Evolutionary conservation across 1,284 basidiomycete genomes (phyloP).

Genomic region (Coniferiporia weirii): DNA sequence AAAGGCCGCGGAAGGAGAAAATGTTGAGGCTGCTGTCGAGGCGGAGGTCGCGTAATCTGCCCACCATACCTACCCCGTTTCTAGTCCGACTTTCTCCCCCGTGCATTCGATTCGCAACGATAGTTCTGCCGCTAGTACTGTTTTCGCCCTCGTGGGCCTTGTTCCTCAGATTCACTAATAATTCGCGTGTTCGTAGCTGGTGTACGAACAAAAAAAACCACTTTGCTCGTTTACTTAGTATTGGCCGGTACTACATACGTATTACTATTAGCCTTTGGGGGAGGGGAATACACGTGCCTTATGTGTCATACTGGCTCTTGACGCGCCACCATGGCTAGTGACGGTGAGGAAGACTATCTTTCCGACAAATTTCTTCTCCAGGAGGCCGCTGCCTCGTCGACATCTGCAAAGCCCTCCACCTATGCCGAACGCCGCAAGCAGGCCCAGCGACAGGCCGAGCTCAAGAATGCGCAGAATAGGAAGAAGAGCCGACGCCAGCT

Average conservation of each 20-base stretch:
- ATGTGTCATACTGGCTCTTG: too few relatives aligned
- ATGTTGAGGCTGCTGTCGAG: not conserved
- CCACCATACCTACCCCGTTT: not conserved
- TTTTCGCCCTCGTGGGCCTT: slow-evolving; percentile 7
- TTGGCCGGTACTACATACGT: too few relatives aligned
- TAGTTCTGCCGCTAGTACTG: slow-evolving; percentile 2
- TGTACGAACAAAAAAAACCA: not conserved
- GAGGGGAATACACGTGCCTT: too few relatives aligned
- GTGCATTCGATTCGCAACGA: not conserved
- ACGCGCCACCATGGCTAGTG: slow-evolving; percentile 42
- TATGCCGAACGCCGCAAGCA: slow-evolving; percentile 67
- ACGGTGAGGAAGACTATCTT: slow-evolving; percentile 76
- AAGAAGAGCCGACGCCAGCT: slow-evolving; percentile 59
- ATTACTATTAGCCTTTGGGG: too few relatives aligned
- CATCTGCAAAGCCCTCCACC: slow-evolving; percentile 42
- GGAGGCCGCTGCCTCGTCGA: slow-evolving; percentile 30
- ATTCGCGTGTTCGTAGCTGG: slow-evolving; percentile 7
- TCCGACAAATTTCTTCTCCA: slow-evolving; percentile 72
- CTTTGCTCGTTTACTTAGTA: not conserved
- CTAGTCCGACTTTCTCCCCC: not conserved
- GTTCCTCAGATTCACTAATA: not conserved
- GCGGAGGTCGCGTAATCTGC: not conserved
- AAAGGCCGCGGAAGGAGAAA: slow-evolving; percentile 23
- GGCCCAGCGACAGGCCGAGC: slow-evolving; percentile 46
- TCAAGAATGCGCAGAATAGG: slow-evolving; percentile 61